These are phyloP conservation scores for Oleoguttula mirabilis DNA, from an alignment of 495 filamentous ascomycete genomes.

Conservation along the genomic window DNA sequence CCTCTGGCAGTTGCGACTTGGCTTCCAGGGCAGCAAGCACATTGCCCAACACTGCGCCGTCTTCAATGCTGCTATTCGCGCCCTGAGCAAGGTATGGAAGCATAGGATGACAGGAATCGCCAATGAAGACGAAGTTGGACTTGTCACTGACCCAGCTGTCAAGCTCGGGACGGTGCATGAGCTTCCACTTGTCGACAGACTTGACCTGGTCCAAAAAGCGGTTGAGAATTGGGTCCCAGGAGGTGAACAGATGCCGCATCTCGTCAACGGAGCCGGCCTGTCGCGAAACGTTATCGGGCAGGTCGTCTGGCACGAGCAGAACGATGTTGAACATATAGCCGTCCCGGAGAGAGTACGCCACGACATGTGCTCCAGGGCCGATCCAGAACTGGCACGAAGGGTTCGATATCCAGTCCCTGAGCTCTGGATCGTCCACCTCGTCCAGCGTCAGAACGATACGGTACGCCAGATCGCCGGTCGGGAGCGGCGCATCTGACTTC, in stretches of 20 bases:
- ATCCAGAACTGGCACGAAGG: conserved; percentile 61
- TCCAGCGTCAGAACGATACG: conserved; percentile 45
- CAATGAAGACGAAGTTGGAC: conserved; percentile 46
- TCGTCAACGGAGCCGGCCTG: conserved; percentile 49
- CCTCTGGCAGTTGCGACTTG: conserved; percentile 11
- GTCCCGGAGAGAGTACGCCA: conserved; percentile 50
- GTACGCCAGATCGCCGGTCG: conserved; percentile 59
- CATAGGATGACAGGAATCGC: conserved; percentile 26
- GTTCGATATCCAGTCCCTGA: conserved; percentile 37
- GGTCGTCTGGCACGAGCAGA: conserved; percentile 54
- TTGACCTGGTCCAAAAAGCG: conserved; percentile 39
- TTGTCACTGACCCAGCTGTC: conserved; percentile 45
- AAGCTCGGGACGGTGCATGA: conserved; percentile 47
- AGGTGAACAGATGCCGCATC: conserved; percentile 49
- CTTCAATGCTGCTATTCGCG: conserved; percentile 23
- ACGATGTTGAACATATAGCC: conserved; percentile 58
- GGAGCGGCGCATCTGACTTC: conserved; percentile 24
- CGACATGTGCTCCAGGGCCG: conserved; percentile 51
- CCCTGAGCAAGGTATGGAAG: conserved; percentile 26
- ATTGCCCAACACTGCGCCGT: conserved; percentile 23
- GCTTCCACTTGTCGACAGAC: conserved; percentile 51
- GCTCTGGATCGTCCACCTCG: conserved; percentile 39
- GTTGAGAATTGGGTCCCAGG: conserved; percentile 41
- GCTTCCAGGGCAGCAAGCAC: conserved; percentile 12
- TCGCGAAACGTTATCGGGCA: conserved; percentile 45